These are phyloP conservation scores for Geosmithia flava DNA, from an alignment of 2,329 filamentous ascomycete genomes.

Conservation along the genomic window DNA sequence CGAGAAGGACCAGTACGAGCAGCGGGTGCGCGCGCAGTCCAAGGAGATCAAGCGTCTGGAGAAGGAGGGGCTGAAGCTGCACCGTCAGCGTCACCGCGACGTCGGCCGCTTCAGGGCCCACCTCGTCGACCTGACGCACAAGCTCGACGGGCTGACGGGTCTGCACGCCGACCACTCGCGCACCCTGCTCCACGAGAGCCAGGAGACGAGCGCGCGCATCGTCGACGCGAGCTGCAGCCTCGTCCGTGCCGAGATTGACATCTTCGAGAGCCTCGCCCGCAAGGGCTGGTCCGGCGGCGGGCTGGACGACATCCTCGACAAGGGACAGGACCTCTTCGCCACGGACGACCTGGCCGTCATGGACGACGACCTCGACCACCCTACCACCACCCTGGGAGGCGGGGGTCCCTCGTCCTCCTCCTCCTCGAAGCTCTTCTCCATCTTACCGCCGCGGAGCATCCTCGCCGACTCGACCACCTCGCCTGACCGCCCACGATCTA, in stretches of 20 bases:
- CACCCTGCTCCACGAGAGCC: conserved; percentile 47
- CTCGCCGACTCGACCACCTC: conserved; percentile 32
- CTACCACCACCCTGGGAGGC: conserved; percentile 15
- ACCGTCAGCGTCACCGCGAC: conserved; percentile 42
- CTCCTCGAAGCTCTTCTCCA: conserved; percentile 45
- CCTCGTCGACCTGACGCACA: conserved; percentile 48
- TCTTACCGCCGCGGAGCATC: conserved; percentile 51
- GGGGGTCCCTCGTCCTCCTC: conserved; percentile 9
- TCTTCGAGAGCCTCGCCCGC: conserved; percentile 52
- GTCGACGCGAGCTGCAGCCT: conserved; percentile 53
- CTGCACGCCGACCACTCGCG: conserved; percentile 50
- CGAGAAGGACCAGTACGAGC: conserved; percentile 48
- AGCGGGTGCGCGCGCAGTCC: conserved; percentile 39
- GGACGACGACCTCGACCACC: conserved; percentile 5
- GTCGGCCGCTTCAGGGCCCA: conserved; percentile 50
- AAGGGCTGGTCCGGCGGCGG: conserved; percentile 59
- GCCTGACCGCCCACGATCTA: conserved; percentile 21
- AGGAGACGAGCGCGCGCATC: conserved; percentile 50
- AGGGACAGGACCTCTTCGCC: conserved; percentile 49
- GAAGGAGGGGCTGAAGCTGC: conserved; percentile 51
- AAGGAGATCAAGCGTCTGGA: conserved; percentile 52
- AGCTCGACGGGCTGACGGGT: conserved; percentile 49
- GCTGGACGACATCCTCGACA: conserved; percentile 52
- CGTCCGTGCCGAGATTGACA: conserved; percentile 57
- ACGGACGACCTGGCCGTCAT: conserved; percentile 14